Percentiles rank a stretch among this genome's conserved stretches.
Evolutionary conservation across 441 rosid genomes (phyloP).

Genomic region (Pelargonium cotyledonis): DNA sequence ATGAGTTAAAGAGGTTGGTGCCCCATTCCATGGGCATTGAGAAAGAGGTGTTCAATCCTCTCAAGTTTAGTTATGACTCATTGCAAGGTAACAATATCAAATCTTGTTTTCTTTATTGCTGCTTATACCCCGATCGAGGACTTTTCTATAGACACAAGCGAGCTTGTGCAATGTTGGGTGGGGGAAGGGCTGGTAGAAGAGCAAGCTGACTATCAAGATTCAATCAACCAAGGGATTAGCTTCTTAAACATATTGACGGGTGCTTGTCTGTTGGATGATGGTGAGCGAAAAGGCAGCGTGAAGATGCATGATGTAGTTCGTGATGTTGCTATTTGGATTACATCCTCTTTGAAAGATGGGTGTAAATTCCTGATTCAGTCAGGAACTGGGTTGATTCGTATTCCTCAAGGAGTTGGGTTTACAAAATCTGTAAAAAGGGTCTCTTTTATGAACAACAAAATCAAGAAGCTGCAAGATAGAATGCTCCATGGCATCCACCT

Average conservation of each 20-base stretch:
- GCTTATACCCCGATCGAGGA: conserved; percentile 40
- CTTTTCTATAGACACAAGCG: conserved; percentile 27
- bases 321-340: conserved; percentile 37
- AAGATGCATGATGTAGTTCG: conserved; percentile 42
- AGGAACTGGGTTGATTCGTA: conserved; percentile 22
- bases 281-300: conserved; percentile 19
- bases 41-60: conserved; percentile 29
- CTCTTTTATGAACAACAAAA: conserved; percentile 31
- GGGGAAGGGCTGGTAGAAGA: conserved; percentile 32
- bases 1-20: conserved; percentile 26
- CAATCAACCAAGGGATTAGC: conserved; percentile 23
- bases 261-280: conserved; percentile 32
- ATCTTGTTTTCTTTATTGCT: conserved; percentile 36
- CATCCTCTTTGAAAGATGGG: conserved; percentile 21
- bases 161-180: conserved; percentile 30
- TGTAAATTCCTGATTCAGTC: conserved; percentile 28
- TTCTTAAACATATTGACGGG: conserved; percentile 33
- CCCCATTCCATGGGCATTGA: conserved; percentile 28
- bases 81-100: conserved; percentile 20
- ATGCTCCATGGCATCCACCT: conserved; percentile 20
- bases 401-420: conserved; percentile 21
- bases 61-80: conserved; percentile 32
- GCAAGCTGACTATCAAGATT: conserved; percentile 15
- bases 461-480: background rate
- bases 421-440: conserved; percentile 22